Percentiles rank a stretch among this genome's conserved stretches.
Evolutionary conservation across 192 early-diverging fungal genomes (phyloP).

Genomic region (Coemansia sp.): DNA sequence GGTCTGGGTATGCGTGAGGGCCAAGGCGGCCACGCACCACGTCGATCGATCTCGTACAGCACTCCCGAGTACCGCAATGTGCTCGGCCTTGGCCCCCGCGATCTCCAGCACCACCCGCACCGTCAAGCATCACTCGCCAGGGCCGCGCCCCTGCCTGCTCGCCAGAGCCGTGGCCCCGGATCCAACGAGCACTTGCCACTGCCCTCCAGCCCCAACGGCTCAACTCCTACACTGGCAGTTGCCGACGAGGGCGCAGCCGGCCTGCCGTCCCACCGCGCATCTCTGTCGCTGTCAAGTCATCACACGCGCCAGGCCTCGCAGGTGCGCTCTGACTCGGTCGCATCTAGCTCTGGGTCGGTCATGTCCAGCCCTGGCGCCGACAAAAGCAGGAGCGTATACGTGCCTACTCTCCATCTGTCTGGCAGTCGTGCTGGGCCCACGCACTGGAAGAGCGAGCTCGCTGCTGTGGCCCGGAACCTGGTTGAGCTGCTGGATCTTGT

Average conservation of each 20-base stretch:
- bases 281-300: too few relatives aligned
- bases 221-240: not conserved
- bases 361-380: too few relatives aligned
- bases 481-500: conserved; percentile 18
- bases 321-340: too few relatives aligned
- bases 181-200: not conserved
- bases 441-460: conserved; percentile 24
- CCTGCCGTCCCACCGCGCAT: too few relatives aligned
- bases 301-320: too few relatives aligned
- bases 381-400: too few relatives aligned
- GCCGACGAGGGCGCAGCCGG: not conserved
- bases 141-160: too few relatives aligned
- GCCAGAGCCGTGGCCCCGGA: too few relatives aligned
- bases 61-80: conserved; percentile 15
- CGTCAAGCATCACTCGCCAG: too few relatives aligned
- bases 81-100: conserved; percentile 7
- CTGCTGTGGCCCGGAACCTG: conserved; percentile 8
- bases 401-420: not conserved
- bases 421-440: not conserved
- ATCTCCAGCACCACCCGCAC: not conserved
- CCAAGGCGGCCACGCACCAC: conserved; percentile 9
- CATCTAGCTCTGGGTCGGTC: too few relatives aligned
- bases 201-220: not conserved
- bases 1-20: conserved; percentile 1
- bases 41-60: conserved; percentile 42